Base-by-base conservation (phyloP, 1,284 basidiomycete genomes). In the Austroboletus rostrupii region DNA sequence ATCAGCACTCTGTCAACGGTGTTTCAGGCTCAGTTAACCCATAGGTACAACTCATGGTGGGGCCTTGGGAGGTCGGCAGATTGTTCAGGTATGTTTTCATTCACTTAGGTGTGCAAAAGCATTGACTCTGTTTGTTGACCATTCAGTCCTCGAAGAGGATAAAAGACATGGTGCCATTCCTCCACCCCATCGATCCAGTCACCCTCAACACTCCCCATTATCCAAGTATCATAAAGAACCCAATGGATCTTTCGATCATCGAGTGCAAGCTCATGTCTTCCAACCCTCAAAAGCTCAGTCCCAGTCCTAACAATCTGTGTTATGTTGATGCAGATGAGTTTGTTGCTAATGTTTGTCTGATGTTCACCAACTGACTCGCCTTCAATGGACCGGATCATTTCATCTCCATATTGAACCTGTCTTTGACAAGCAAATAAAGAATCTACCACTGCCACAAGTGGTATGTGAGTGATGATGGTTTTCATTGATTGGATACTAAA, bases 171-270 rank as follows among this genome's bases (percentile, higher is more conserved):
- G 68, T 66, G 8, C 85, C 92, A 1, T 99, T 99, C 73, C 71
- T 90, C 47, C 76, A 76, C 48, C 95, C 97, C 17, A 97, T 99
- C 52, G 95, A 99, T 66, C 80, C 86, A n/a, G 79, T 96, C 56
- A 86, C 83, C 1, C 80, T 97, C 56, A 86, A 85, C 60, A 90
- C 99, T 54, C 97, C 94, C 13, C 92, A 96, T 65, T 99, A 99
- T 64, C 81, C 80, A 41, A 79, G 78, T 49, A 84, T 98, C 64
- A 85, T 99, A 72, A 89, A 85, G 61, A 81, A 80, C 31, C 97
- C 97, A 0, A 97, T 97, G 92, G 97, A 99, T 68, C 80, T 99
- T 45, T 79, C 83, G n/a, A 97, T 95, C 20, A 82, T 98, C 55
- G 96, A 98, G 70, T 82, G 82, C 61, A 97, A 97, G 71, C 76